A percentile compares a stretch with the other conserved stretches of the same genome.
Evolutionary conservation across 495 filamentous ascomycete species (phyloP).

Genomic region (Neurospora cerealis): DNA sequence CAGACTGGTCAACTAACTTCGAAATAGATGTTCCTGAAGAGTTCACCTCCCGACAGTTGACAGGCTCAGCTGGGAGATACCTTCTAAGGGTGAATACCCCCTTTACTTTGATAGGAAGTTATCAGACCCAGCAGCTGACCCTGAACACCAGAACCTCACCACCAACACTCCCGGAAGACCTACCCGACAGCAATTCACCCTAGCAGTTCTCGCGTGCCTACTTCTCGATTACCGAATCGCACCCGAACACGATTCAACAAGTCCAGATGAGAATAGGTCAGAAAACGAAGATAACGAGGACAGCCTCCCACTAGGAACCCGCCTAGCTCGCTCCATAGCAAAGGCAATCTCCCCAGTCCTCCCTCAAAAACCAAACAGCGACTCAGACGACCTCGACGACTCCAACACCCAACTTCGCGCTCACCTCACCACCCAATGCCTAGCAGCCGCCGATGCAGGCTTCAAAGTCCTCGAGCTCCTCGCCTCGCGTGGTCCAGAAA

Average conservation of each 20-base stretch:
- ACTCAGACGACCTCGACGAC: background rate
- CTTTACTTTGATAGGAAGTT: background rate
- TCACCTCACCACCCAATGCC: background rate
- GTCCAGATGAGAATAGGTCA: background rate
- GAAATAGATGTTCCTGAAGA: slow-evolving; percentile 7
- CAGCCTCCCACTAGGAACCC: background rate
- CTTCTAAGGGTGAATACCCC: background rate
- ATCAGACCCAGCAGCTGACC: background rate
- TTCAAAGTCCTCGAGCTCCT: slow-evolving; percentile 9
- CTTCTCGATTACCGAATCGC: background rate
- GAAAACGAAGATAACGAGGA: background rate
- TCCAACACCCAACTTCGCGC: background rate
- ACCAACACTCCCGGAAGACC: background rate
- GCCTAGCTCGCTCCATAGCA: slow-evolving; percentile 5
- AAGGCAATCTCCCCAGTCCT: slow-evolving; percentile 6
- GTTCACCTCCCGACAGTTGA: slow-evolving; percentile 2
- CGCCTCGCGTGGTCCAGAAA: background rate
- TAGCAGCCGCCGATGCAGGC: slow-evolving; percentile 1
- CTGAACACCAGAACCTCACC: background rate
- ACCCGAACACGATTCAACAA: background rate
- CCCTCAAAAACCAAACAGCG: background rate
- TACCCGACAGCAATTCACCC: background rate
- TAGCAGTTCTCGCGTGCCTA: slow-evolving; percentile 9
- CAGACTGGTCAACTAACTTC: background rate
- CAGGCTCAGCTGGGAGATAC: background rate